Conservation (phyloP, 805 yeast species). For the Cyberlindnera subsufficiens region DNA sequence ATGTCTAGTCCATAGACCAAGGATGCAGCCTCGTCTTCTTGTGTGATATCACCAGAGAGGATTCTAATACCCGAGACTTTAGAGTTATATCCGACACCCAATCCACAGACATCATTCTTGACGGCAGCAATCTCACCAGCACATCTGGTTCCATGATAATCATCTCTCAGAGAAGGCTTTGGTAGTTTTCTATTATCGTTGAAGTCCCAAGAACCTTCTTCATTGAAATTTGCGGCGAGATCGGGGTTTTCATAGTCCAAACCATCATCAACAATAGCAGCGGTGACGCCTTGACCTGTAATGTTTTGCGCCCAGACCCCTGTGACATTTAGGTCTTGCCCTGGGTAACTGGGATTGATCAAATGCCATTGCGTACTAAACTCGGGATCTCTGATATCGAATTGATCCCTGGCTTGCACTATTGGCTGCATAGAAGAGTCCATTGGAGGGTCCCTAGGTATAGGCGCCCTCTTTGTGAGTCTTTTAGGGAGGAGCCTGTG, state of each 20-base stretch:
- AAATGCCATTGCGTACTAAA: constrained; percentile 89
- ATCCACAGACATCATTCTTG: constrained; percentile 81
- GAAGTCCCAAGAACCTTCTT: constrained; percentile 89
- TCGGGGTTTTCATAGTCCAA: constrained; percentile 78
- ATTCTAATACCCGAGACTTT: constrained; percentile 88
- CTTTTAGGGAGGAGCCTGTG: constrained; percentile 49
- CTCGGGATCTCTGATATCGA: constrained; percentile 76
- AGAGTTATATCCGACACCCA: constrained; percentile 90
- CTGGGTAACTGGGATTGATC: constrained; percentile 64
- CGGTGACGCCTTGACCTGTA: constrained; percentile 76
- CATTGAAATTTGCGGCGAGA: constrained; percentile 58
- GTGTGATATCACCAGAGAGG: constrained; percentile 69
- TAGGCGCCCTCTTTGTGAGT: constrained; percentile 54
- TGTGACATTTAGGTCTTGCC: constrained; percentile 81
- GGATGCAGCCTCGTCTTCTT: constrained; percentile 90
- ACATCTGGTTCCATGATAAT: constrained; percentile 94
- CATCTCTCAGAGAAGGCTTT: constrained; percentile 72
- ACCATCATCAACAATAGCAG: constrained; percentile 94
- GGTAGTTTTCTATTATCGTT: constrained; percentile 74
- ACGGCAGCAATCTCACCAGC: constrained; percentile 96
- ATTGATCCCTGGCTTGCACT: constrained; percentile 40
- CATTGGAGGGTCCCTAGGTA: constrained; percentile 33
- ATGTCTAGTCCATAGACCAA: constrained; percentile 72
- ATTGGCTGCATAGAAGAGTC: constrained; percentile 50
- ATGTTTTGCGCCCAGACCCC: constrained; percentile 80